These are phyloP conservation scores for Cladophialophora psammophila DNA, from an alignment of 2,329 filamentous ascomycete genomes.

Conservation along the genomic window DNA sequence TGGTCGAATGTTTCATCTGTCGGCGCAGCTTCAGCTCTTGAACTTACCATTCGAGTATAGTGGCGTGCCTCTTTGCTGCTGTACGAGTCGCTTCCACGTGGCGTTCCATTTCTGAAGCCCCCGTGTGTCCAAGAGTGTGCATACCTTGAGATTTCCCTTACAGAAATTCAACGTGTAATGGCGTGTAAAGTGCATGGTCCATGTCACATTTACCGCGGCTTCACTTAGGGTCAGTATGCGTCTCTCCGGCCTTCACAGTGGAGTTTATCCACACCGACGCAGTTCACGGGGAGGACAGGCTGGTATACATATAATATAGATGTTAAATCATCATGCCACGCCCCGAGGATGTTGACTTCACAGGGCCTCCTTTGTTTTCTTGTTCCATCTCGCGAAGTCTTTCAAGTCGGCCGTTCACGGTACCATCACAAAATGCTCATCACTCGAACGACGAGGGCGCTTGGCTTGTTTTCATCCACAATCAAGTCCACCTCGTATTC, in stretches of 20 bases:
- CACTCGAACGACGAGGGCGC: background rate
- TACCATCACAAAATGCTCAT: background rate
- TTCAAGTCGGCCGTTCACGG: background rate
- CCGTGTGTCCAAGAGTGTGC: too few species aligned
- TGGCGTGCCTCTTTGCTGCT: too few species aligned
- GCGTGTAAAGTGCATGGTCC: background rate
- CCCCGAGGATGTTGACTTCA: background rate
- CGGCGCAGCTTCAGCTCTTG: too few species aligned
- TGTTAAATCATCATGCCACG: background rate
- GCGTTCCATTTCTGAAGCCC: too few species aligned
- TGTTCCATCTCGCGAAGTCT: background rate
- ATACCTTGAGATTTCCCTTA: too few species aligned
- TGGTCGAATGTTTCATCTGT: too few species aligned
- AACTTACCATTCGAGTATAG: too few species aligned
- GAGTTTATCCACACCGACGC: background rate
- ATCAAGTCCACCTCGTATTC: background rate
- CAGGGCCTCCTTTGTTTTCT: background rate
- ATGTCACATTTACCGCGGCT: background rate
- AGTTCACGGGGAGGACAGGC: background rate
- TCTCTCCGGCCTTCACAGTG: background rate
- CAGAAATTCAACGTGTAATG: background rate
- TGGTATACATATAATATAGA: slow-evolving; percentile 7
- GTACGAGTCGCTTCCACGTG: too few species aligned
- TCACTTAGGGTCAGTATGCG: background rate
- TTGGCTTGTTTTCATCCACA: slow-evolving; percentile 3